These are phyloP conservation scores for Leccinum pellstonianum DNA, from an alignment of 768 basidiomycete species.

Conservation along the genomic window DNA sequence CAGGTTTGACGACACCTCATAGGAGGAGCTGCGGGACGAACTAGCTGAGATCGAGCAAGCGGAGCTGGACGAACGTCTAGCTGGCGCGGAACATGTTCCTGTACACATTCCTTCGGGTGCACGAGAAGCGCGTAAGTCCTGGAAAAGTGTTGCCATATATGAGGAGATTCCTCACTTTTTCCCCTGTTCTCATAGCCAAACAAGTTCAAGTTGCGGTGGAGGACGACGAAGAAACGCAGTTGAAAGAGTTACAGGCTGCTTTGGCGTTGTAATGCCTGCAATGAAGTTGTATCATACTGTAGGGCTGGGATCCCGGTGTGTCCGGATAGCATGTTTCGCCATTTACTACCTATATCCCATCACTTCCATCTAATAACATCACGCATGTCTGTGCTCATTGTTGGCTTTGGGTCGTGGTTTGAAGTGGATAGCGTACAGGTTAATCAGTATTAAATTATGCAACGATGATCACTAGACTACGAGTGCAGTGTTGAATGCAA, in stretches of 20 bases:
- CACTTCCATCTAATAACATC: slow-evolving; percentile 30
- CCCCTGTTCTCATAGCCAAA: slow-evolving; percentile 23
- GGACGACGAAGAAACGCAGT: slow-evolving; percentile 90
- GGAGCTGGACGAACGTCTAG: slow-evolving; percentile 78
- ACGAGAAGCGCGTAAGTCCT: slow-evolving; percentile 49
- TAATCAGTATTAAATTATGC: slow-evolving; percentile 41
- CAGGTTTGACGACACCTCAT: slow-evolving; percentile 8
- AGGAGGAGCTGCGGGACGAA: slow-evolving; percentile 80
- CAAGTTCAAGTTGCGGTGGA: slow-evolving; percentile 51
- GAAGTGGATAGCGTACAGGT: slow-evolving; percentile 35
- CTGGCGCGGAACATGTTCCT: slow-evolving; percentile 86
- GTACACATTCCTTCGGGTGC: slow-evolving; percentile 73
- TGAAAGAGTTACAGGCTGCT: slow-evolving; percentile 84
- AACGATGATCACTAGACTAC: slow-evolving; percentile 31
- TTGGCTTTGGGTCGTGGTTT: slow-evolving; percentile 21
- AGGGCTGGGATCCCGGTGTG: slow-evolving; percentile 2
- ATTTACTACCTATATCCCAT: slow-evolving; percentile 37
- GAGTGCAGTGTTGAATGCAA: slow-evolving; percentile 24
- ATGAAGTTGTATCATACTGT: slow-evolving; percentile 12
- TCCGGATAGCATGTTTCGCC: slow-evolving; percentile 21
- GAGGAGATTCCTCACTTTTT: slow-evolving; percentile 6
- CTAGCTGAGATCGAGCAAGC: slow-evolving; percentile 88
- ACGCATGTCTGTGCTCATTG: slow-evolving; percentile 20
- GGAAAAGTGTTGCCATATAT: background rate
- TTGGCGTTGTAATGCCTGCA: slow-evolving; percentile 66